Evolutionary conservation across 139 green algal genomes (phyloP).

Genomic region (Auxenochlorella pyrenoidosa): DNA sequence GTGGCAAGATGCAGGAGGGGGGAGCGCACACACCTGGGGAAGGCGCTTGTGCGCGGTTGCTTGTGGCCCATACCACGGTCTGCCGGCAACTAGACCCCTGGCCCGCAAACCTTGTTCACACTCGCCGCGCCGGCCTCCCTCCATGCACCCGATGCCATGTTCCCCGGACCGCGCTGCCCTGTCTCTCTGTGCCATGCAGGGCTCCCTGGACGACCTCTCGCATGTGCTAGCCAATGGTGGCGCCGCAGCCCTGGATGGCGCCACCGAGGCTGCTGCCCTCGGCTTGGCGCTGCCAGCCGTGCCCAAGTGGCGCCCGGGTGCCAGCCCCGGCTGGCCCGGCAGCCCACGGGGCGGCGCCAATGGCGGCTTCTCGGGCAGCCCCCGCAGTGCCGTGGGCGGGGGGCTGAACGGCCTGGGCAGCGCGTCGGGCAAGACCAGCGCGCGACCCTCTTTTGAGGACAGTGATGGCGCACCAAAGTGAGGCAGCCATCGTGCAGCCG

Average conservation of each 20-base stretch:
- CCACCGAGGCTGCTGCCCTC: neutral
- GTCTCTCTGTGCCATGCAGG: neutral
- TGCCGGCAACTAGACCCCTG: too few species aligned
- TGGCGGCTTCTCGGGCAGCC: neutral
- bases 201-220: neutral
- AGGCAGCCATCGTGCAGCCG: neutral
- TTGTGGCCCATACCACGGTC: too few species aligned
- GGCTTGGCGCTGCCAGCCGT: neutral
- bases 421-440: neutral
- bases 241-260: neutral
- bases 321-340: neutral
- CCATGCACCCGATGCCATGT: too few species aligned
- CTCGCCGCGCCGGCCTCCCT: too few species aligned
- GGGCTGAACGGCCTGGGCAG: neutral
- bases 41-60: too few species aligned
- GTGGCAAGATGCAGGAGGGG: neutral
- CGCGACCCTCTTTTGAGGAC: neutral
- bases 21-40: too few species aligned
- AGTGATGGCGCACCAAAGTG: neutral
- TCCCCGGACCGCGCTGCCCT: too few species aligned
- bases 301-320: neutral
- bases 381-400: neutral
- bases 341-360: too few species aligned
- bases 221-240: neutral
- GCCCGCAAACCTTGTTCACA: too few species aligned